These are phyloP conservation scores for Styphnolobium japonicum DNA, from an alignment of 306 rosid genomes.

Conservation along the genomic window DNA sequence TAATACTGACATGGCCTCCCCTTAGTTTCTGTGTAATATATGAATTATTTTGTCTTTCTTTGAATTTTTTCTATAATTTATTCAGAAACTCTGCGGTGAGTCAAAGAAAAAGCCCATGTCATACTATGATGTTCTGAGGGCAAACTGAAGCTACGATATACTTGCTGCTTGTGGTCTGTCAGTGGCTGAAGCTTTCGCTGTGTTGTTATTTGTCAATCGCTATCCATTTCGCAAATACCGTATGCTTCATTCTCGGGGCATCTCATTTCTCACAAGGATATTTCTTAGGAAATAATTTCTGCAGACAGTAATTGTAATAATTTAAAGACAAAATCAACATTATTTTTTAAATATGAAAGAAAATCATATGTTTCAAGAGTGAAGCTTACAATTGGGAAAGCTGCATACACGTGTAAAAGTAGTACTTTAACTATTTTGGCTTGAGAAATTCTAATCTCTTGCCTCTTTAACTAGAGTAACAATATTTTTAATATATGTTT, in stretches of 20 bases:
- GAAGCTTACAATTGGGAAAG: too few species aligned
- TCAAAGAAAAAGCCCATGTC: constrained; percentile 59
- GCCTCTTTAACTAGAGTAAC: too few species aligned
- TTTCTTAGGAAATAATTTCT: neutral
- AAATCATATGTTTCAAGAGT: too few species aligned
- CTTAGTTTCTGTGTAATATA: neutral
- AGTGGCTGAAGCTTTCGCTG: constrained; percentile 3
- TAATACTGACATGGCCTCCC: neutral
- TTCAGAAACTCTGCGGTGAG: constrained; percentile 59
- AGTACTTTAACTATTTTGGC: too few species aligned
- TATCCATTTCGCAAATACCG: neutral
- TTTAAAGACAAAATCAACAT: neutral
- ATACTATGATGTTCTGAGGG: constrained; percentile 62
- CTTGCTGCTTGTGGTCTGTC: neutral
- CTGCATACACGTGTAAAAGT: too few species aligned
- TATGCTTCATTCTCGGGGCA: neutral
- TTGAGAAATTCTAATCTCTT: too few species aligned
- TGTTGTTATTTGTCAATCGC: neutral
- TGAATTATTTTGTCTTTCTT: neutral
- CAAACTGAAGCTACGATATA: constrained; percentile 24
- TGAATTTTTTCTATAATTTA: constrained; percentile 2
- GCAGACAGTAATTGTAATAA: constrained; percentile 8
- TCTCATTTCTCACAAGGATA: constrained; percentile 8
- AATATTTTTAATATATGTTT: neutral
- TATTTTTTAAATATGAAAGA: neutral